Evolutionary conservation across 2,329 filamentous ascomycete species (phyloP).

Genomic region (Exophiala viscosa): DNA sequence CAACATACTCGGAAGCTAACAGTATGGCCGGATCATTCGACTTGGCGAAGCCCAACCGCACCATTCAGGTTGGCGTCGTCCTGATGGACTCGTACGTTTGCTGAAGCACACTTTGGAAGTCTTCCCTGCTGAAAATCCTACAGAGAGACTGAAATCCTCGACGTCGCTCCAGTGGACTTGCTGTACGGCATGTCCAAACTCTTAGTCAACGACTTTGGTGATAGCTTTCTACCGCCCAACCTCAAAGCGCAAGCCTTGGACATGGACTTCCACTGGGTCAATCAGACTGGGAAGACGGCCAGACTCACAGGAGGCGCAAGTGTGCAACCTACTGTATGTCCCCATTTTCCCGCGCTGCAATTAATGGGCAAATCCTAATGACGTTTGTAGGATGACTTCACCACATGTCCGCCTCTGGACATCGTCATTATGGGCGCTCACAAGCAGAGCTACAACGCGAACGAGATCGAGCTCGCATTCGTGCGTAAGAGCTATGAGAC

Average conservation of each 20-base stretch:
- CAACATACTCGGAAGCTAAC: background rate
- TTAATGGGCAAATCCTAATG: no score
- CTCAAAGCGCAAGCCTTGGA: constrained; percentile 25
- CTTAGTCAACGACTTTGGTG: constrained; percentile 21
- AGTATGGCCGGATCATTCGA: background rate
- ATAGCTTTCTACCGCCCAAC: constrained; percentile 1
- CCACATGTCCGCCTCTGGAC: constrained; percentile 22
- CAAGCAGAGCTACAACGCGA: constrained; percentile 13
- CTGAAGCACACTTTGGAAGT: background rate
- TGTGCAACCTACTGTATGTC: constrained; percentile 10
- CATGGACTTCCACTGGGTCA: constrained; percentile 34
- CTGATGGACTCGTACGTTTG: background rate
- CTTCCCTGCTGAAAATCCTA: background rate
- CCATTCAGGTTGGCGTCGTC: background rate
- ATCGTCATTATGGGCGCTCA: constrained; percentile 24
- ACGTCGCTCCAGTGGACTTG: constrained; percentile 33
- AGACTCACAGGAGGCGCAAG: constrained; percentile 15
- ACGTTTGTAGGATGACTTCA: constrained; percentile 17
- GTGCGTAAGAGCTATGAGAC: constrained; percentile 19
- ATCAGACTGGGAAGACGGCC: constrained; percentile 23
- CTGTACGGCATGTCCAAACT: constrained; percentile 27
- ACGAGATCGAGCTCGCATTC: constrained; percentile 19
- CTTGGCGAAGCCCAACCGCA: background rate
- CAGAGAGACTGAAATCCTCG: background rate
- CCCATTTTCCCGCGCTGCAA: background rate